Base-by-base conservation (phyloP, 495 filamentous ascomycete species). In the Clohesyomyces aquaticus region DNA sequence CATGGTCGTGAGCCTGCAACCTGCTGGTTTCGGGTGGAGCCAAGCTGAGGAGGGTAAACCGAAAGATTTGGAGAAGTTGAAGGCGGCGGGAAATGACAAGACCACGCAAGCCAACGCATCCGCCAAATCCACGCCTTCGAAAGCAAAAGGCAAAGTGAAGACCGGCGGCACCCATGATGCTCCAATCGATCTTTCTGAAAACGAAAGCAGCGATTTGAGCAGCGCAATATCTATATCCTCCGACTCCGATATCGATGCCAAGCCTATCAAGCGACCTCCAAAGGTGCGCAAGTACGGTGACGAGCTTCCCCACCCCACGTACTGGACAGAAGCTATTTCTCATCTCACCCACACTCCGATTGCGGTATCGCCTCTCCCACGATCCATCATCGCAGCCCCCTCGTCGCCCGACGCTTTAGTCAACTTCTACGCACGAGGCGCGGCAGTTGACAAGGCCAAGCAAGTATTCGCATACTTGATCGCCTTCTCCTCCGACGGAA, bases 401-500 rank as follows among this genome's bases (percentile, higher is more conserved):
- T 54, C 62, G 1, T 90, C 81, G 54, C 76, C 84, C 22, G 88
- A 95, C 16, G 78, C 89, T 6, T 73, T 93, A n/a, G 80, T 85
- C 23, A 82, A 82, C 9, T 90, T 98, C 49, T 91, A 96, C 66
- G 88, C 91, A 12, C 87, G 91, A 26, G 91, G 93, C 0, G 80
- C 79, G 46, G 90, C 87, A 70, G 89, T 92, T 0, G 88, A 93
- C 25, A 88, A 87, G 63, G 85, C 88, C 3, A 96, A 92, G 69
- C 93, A 97, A 74, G 85, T 95, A 14, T 91, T 96, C 57, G 87
- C 89, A 54, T 99, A 99, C 63, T 83, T 95, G n/a, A 79, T 99
- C 11, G 92, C 87, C 0, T 91, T 90, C 76, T 91, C 91, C 1
- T 68, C 85, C 10, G 91, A 98, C 71, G 89, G 89, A 12, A 91